Evolutionary conservation across 352 stramenopile species (phyloP).

Genomic region (Pythium myriotylum): DNA sequence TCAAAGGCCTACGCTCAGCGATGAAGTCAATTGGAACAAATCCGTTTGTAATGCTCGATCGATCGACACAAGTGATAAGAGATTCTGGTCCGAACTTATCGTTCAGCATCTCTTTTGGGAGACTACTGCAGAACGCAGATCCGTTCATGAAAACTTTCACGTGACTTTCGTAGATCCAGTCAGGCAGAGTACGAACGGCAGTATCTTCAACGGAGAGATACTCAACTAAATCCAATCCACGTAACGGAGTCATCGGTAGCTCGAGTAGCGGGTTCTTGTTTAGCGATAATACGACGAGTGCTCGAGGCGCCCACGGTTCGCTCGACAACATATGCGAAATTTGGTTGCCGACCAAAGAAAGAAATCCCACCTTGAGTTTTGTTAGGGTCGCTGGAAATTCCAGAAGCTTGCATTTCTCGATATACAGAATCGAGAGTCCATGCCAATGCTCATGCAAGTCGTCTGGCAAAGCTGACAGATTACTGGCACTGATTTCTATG

Average conservation of each 20-base stretch:
- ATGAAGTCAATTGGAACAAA: constrained; percentile 7
- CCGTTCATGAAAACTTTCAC: neutral
- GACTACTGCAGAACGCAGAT: neutral
- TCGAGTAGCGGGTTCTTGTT: neutral
- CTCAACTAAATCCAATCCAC: neutral
- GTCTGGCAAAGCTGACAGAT: constrained; percentile 9
- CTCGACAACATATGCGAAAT: neutral
- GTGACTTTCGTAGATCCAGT: neutral
- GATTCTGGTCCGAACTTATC: neutral
- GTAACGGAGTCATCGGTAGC: neutral
- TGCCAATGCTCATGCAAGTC: constrained; percentile 12
- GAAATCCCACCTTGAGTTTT: neutral
- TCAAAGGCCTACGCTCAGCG: neutral
- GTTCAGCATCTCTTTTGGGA: neutral
- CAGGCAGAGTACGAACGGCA: neutral
- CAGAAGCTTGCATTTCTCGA: constrained; percentile 7
- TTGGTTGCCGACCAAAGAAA: constrained; percentile 19
- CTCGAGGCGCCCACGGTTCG: neutral
- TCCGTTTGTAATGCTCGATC: neutral
- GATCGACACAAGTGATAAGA: constrained; percentile 1
- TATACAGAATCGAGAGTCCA: constrained; percentile 6
- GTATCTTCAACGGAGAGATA: constrained; percentile 3
- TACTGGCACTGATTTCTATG: constrained; percentile 13
- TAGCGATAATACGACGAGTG: neutral
- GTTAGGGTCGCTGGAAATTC: constrained; percentile 3